Evolutionary conservation across 106 monocot genomes (phyloP).

Genomic region (Allium fistulosum): DNA sequence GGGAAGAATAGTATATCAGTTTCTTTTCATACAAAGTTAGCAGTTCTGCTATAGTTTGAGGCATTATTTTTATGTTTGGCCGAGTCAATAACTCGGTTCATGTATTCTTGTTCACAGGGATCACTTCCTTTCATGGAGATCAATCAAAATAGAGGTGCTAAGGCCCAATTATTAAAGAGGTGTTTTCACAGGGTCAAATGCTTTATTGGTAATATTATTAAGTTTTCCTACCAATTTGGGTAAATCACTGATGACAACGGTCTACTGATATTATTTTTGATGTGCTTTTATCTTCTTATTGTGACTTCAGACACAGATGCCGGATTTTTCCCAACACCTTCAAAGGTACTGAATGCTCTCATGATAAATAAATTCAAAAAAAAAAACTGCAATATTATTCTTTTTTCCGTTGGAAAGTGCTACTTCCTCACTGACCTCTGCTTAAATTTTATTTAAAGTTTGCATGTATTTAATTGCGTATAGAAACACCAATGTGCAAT

Average conservation of each 20-base stretch:
- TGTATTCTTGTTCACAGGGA: conserved; percentile 2
- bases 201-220: conserved; percentile 22
- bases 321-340: conserved; percentile 34
- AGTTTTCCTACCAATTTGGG: neutral
- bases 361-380: neutral
- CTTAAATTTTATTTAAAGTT: no score
- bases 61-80: no score
- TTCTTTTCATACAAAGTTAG: no score
- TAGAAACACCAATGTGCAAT: neutral
- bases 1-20: no score
- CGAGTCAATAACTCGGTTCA: no score
- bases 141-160: conserved; percentile 17
- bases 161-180: conserved; percentile 17
- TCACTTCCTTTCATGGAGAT: conserved; percentile 25
- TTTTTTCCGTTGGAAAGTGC: neutral
- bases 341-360: conserved; percentile 14
- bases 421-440: no score
- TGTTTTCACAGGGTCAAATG: conserved; percentile 33
- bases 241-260: neutral
- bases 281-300: neutral
- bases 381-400: neutral
- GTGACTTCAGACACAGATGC: conserved; percentile 26
- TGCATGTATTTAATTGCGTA: neutral
- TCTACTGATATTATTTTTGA: neutral
- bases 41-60: no score